Conservation (phyloP, 2,329 filamentous ascomycete species). For the Pseudopithomyces chartarum region DNA sequence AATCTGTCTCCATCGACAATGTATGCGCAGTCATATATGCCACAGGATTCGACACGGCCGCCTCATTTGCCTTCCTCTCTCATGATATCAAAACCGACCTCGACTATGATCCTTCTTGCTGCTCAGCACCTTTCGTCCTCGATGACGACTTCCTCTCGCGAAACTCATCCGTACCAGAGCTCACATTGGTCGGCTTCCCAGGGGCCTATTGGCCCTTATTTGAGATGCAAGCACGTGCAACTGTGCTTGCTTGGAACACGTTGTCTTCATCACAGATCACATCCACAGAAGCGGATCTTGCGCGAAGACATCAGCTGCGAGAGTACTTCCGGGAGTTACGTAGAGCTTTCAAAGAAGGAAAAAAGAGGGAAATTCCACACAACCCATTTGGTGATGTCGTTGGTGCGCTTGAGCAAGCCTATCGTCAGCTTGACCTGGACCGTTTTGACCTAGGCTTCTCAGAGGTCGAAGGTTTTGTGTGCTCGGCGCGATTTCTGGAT, state of each 20-base stretch:
- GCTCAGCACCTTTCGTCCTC: constrained; percentile 52
- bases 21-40: constrained; percentile 71
- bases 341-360: constrained; percentile 3
- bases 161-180: constrained; percentile 63
- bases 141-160: constrained; percentile 17
- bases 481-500: constrained; percentile 32
- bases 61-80: constrained; percentile 67
- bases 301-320: constrained; percentile 33
- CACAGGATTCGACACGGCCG: constrained; percentile 68
- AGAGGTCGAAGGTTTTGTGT: constrained; percentile 55
- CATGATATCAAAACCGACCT: constrained; percentile 59
- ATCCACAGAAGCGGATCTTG: background rate
- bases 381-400: constrained; percentile 82
- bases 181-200: constrained; percentile 78
- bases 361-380: constrained; percentile 61
- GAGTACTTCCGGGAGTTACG: constrained; percentile 27
- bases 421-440: constrained; percentile 59
- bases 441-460: constrained; percentile 36
- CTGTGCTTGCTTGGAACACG: constrained; percentile 49
- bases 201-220: constrained; percentile 82
- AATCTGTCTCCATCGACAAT: constrained; percentile 50
- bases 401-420: constrained; percentile 73
- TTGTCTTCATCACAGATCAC: background rate
- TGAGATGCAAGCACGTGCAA: constrained; percentile 78
- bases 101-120: constrained; percentile 60